Conservation (phyloP, 2,329 filamentous ascomycete species). For the Grosmannia serpens region DNA sequence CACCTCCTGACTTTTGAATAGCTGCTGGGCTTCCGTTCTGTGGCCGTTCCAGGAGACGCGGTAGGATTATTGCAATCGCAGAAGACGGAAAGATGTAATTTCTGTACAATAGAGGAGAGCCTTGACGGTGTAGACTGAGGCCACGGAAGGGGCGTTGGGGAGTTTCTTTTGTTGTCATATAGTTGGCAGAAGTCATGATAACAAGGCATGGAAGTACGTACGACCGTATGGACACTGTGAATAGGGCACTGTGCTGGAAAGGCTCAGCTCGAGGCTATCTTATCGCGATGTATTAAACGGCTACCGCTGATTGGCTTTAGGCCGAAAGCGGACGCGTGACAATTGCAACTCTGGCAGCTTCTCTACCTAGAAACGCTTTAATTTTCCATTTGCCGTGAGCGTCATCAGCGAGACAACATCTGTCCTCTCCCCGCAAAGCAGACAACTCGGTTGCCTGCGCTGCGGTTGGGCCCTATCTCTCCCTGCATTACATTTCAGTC, state of each 20-base stretch:
- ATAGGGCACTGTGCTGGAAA: background rate
- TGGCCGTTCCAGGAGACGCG: background rate
- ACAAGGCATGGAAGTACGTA: background rate
- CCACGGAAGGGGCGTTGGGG: slow-evolving; percentile 10
- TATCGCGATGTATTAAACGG: background rate
- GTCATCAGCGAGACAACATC: background rate
- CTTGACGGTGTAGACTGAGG: slow-evolving; percentile 11
- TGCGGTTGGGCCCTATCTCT: background rate
- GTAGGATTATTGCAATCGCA: background rate
- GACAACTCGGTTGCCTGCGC: background rate
- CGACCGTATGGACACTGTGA: background rate
- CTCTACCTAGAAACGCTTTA: background rate
- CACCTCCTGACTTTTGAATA: no score
- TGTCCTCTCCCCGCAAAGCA: background rate
- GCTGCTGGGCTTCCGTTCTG: background rate
- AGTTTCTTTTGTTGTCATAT: background rate
- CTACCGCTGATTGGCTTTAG: slow-evolving; percentile 4
- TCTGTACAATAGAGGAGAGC: slow-evolving; percentile 11
- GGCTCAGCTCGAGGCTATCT: background rate
- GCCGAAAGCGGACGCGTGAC: slow-evolving; percentile 6
- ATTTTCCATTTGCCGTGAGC: slow-evolving; percentile 1
- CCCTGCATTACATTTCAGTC: background rate
- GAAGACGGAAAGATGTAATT: slow-evolving; percentile 5
- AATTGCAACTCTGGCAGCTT: slow-evolving; percentile 14
- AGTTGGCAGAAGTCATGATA: background rate